Evolutionary conservation across 345 rosid genomes (phyloP), one percentile per base, ranked within the genome.

Genomic region (Citrus australasica): DNA sequence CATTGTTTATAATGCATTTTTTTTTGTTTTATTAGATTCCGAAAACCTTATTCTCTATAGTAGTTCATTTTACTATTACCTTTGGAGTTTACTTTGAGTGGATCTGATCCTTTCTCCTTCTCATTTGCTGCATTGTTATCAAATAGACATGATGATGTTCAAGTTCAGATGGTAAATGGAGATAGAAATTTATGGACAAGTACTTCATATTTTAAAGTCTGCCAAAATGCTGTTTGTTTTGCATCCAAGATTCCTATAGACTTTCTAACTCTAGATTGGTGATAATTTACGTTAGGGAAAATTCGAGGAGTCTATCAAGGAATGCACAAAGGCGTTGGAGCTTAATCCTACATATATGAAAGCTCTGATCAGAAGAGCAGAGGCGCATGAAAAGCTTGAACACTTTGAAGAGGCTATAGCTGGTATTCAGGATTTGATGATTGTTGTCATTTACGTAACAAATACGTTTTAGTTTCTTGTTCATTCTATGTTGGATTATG

Each of bases 371-470:
- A 89, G 98, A 85, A 90, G 99, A 83, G 91, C 86, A 62, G 99
- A 97, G 82, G 97, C 97, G 35, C 89, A 88, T 69, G 99, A 97
- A 85, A 97, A 92, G 89, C 98, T 90, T 67, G 90, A 93, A 76
- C 85, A 92, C 76, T 94, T 83, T 71, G 99, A 97, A 83, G 98
- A 94, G 77, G 98, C 99, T 77, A 76, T 92, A 71, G 83, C 88
- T 55, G 98, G 99, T 94, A 76, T 77, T 89, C 55, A 62, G 65
- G 69, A 48, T 61, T 65, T 64, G 53, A 77, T 38, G 19, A 46
- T 63, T 55, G 35, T 21, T 27, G 21, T 27, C 32, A 25, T 62
- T 62, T 33, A 25, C 9, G 10, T 24, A 55, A 76, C 25, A 66
- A 53, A 51, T 67, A 25, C 2, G 1, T 27, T 64, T 62, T 4